Evolutionary conservation across 345 rosid species (phyloP), one percentile per base, ranked within the genome.

Genomic region (Populus alba): DNA sequence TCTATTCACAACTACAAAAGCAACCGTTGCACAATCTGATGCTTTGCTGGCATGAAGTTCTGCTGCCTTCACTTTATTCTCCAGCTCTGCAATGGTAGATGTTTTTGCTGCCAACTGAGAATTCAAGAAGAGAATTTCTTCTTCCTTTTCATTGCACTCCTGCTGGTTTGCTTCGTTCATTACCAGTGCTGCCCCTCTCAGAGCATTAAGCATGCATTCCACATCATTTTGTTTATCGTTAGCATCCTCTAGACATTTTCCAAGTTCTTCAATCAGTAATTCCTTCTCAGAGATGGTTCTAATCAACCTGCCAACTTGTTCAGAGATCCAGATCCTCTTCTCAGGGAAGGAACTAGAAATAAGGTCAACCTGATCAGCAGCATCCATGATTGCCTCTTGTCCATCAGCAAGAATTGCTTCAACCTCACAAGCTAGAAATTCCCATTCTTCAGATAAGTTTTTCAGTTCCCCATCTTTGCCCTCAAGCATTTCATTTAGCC

Each of bases 131-230:
- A 82, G 79, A 82, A 85, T 84, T 80, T 90, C 88, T 71, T 77
- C 84, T 84, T 94, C 98, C 76, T 89, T 96, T 81, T 91, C 95
- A 75, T 81, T 80, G 82, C 87, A 89, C 79, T 91, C 98, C 81
- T 86, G 92, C 88, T 89, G 94, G 74, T 92, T 93, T 55, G 97
- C 93, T 91, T 94, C 98, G 76, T 88, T 90, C 41, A 96, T 91
- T 35, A 87, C 92, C 74, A 94, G 55, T 70, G 97, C 89, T 73
- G 98, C 99, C 55, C 92, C 93, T 86, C 92, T 88, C 83, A 96
- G 86, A 83, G 99, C 90, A 83, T 85, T 87, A 82, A 96, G 87
- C 97, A 90, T 92, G 84, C 84, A 85, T 72, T 96, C 97, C 78
- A 94, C 83, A 78, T 94, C 91, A 81, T 78, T 79, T 83, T 81